Base-by-base conservation (phyloP, 495 filamentous ascomycete genomes). In the Neurospora africana region DNA sequence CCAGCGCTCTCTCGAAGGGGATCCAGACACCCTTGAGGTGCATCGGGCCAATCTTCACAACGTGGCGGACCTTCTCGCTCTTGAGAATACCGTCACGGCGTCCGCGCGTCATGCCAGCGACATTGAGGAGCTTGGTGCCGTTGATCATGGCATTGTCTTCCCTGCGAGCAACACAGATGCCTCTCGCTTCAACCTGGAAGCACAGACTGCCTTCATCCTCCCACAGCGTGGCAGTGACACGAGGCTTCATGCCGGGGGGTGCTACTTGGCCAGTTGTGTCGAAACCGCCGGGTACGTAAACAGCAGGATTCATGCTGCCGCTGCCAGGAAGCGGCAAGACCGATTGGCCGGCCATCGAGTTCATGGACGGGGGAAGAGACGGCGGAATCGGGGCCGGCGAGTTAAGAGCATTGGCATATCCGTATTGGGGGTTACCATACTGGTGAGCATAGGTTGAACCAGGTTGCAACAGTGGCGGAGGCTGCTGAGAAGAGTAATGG, bases 81-180 rank as follows among this genome's bases (percentile, higher is more conserved):
- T 99, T 99, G 65, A 99, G 82, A 73, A 99, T 99, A 61, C 95
- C 95, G 79, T 99, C 95, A 77, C 95, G 89, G 69, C 95, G 91
- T 47, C 95, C 95, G 75, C 95, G 88, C 36, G 95, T 99, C 95
- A 99, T 99, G 3, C 95, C 95, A 23, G 95, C 95, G 23, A 99
- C 95, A 74, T 99, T 99, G 68, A 99, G 84, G 69, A 99, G 83
- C 80, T 99, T 99, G 5, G 95, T 99, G 10, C 95, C 95, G 76
- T 99, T 99, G 81, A 99, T 97, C 94, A 99, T 97, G 77, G 96
- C 92, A 79, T 99, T 99, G 76, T 99, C 95, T 87, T 99, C 95
- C 77, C 95, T 85, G 68, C 95, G 87, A 69, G 95, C 95, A 53
- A 99, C 95, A 80, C 95, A 99, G 41, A 98, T 93, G 58, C 95